Evolutionary conservation across 352 stramenopile species (phyloP), one percentile per base, ranked within the genome.

Genomic region (Pythium phragmiticola): DNA sequence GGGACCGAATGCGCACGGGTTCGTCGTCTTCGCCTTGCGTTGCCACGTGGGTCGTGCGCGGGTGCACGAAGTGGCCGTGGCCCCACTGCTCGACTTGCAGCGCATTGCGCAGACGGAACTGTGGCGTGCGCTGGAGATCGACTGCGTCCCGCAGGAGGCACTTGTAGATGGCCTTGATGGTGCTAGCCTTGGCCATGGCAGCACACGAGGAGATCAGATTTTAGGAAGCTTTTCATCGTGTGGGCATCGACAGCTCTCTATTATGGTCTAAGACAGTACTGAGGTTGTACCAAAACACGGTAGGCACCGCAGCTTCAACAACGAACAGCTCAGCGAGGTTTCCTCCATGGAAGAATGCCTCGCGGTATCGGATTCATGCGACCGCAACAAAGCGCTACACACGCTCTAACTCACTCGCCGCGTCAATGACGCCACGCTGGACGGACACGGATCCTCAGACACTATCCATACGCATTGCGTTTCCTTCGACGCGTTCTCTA

Each of bases 71-170:
- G 36, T 68, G 60, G 16, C 82, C 81, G 17, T 46, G 54, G n/a
- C 84, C 82, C 84, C 84, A 93, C 51, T 90, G 73, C 56, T 90
- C 81, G 19, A 84, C 58, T 21, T 65, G 60, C 16, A 91, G 47
- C n/a, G 77, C 57, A 2, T 77, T 75, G 30, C 84, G 84, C 17
- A 90, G 51, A 6, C 74, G 76, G 59, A 89, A 91, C 62, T 89
- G 74, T 52, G 82, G 82, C 41, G 66, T 84, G 49, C 70, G 60
- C 63, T 83, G 67, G 39, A 93, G 72, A 48, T 83, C 74, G 11
- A 52, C 63, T 16, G 77, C 77, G 57, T 93, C 82, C 21, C 72
- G 72, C 59, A 93, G 76, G 55, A 93, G 66, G 66, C 76, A 87
- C 30, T 80, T 76, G 69, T 91, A 93, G 59, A 90, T 84, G 30